Evolutionary conservation across 2,329 filamentous ascomycete genomes (phyloP).

Genomic region (Ampelomyces quisqualis): DNA sequence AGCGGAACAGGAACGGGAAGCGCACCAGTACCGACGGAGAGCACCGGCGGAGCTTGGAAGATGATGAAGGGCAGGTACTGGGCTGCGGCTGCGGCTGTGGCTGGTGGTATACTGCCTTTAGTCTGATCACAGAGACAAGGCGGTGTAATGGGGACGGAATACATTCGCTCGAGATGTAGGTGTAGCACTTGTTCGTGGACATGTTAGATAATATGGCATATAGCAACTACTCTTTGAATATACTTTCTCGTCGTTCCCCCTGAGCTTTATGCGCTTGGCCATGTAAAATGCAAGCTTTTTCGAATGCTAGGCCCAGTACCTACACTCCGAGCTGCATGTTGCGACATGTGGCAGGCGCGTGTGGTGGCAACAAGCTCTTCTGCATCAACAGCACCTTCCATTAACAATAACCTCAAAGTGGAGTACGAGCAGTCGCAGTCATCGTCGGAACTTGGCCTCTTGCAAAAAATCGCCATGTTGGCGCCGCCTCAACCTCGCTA

Average conservation of each 20-base stretch:
- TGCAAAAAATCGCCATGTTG: background rate
- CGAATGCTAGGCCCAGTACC: too few species aligned
- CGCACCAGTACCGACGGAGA: conserved; percentile 8
- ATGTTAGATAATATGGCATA: too few species aligned
- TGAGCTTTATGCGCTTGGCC: too few species aligned
- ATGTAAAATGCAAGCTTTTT: too few species aligned
- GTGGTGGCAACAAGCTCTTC: background rate
- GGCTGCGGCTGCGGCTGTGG: conserved; percentile 8
- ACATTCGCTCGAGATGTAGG: background rate
- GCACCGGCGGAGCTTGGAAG: conserved; percentile 2
- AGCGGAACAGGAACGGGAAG: conserved; percentile 11
- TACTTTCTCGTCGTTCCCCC: too few species aligned
- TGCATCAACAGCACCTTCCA: conserved; percentile 7
- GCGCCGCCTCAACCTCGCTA: background rate
- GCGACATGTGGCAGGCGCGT: background rate
- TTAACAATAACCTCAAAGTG: background rate
- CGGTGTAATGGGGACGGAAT: background rate
- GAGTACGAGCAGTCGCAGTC: conserved; percentile 1
- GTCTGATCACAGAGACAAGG: conserved; percentile 1
- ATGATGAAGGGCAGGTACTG: conserved; percentile 8
- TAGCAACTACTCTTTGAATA: too few species aligned
- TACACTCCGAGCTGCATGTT: too few species aligned
- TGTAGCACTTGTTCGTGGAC: background rate
- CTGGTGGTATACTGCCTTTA: conserved; percentile 5
- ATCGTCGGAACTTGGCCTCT: background rate